Percentiles rank a stretch among this genome's conserved stretches.
phyloP scores from a whole-genome alignment of 2,329 filamentous ascomycete species.

The Arthrobotrys conoides region DNA sequence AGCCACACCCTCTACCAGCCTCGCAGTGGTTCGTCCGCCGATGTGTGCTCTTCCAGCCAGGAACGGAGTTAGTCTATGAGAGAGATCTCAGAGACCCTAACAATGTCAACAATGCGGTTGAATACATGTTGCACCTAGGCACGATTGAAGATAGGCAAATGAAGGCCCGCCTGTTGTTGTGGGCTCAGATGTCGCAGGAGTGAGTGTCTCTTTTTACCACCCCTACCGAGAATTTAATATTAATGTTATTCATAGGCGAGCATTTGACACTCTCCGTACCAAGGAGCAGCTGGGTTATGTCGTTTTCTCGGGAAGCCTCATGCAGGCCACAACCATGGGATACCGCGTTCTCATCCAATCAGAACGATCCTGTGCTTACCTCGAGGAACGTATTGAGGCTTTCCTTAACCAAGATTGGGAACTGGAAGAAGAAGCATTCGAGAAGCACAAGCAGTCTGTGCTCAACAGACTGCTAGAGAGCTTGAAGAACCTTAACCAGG shows the following conservation, averaged over 20 bases:
- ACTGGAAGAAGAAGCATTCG: constrained; percentile 88
- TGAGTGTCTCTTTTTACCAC: constrained; percentile 27
- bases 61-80: constrained; percentile 86
- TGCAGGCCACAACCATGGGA: constrained; percentile 82
- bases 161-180: constrained; percentile 82
- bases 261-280: constrained; percentile 93
- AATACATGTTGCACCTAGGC: constrained; percentile 81
- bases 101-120: constrained; percentile 89
- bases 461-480: constrained; percentile 90
- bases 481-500: constrained; percentile 89
- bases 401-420: constrained; percentile 80
- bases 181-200: constrained; percentile 92
- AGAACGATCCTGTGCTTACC: constrained; percentile 84
- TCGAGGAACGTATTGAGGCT: constrained; percentile 87
- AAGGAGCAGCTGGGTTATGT: constrained; percentile 98
- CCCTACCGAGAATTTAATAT: not conserved
- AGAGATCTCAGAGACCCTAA: constrained; percentile 85
- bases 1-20: constrained; percentile 79
- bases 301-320: constrained; percentile 84
- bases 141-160: constrained; percentile 77
- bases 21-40: constrained; percentile 85
- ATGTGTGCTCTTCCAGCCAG: constrained; percentile 81
- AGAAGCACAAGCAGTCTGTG: constrained; percentile 89
- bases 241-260: constrained; percentile 70
- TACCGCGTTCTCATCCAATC: constrained; percentile 95